Evolutionary conservation across 129 eudicot genomes (phyloP).

Genomic region (Saussurea involucrata): DNA sequence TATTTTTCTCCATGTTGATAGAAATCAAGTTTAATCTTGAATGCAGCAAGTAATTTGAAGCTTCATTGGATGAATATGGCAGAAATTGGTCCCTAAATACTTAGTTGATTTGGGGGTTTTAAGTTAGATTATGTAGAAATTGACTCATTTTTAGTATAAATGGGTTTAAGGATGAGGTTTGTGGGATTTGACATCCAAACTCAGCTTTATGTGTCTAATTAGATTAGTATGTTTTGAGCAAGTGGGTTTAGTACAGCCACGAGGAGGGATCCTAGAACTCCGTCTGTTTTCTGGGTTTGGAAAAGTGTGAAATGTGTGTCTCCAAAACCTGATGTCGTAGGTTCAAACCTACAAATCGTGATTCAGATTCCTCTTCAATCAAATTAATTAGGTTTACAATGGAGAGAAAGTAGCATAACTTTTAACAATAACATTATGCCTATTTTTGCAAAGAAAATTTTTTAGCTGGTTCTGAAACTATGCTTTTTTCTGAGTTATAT

Average conservation of each 20-base stretch:
- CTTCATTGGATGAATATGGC: neutral
- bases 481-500: neutral
- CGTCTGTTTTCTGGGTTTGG: too few relatives aligned
- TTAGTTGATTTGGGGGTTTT: neutral
- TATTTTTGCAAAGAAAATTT: neutral
- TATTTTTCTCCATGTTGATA: neutral
- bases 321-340: too few relatives aligned
- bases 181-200: neutral
- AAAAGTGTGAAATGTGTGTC: too few relatives aligned
- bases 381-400: neutral
- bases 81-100: neutral
- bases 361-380: too few relatives aligned
- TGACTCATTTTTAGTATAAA: neutral
- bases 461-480: neutral
- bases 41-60: neutral
- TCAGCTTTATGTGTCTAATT: neutral
- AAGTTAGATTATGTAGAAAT: neutral
- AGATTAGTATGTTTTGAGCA: neutral
- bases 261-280: too few relatives aligned
- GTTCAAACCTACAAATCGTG: too few relatives aligned
- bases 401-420: neutral
- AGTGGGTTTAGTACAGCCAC: neutral
- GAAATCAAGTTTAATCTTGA: neutral
- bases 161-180: neutral
- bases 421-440: neutral